phyloP scores from a whole-genome alignment of 768 basidiomycete species.

The Termitomyces bulborhizus region DNA sequence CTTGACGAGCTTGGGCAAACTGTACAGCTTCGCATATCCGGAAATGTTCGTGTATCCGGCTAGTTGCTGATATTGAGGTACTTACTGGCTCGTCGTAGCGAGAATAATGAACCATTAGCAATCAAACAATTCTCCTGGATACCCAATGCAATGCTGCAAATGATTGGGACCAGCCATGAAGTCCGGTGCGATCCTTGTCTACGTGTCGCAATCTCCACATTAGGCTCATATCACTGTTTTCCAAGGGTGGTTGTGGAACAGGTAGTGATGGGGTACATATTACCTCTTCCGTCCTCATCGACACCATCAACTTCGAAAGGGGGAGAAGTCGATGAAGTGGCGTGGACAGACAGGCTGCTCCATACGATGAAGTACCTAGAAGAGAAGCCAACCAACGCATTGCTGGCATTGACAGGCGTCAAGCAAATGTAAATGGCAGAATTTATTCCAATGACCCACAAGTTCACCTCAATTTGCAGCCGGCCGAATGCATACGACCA shows the following conservation, averaged over 20 bases:
- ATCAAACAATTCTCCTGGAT: slow-evolving; percentile 90
- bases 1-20: slow-evolving; percentile 63
- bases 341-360: slow-evolving; percentile 84
- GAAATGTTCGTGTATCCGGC: slow-evolving; percentile 68
- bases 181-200: slow-evolving; percentile 39
- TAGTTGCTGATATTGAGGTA: background rate
- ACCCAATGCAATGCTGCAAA: slow-evolving; percentile 63
- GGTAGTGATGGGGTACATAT: slow-evolving; percentile 64
- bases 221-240: background rate
- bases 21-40: slow-evolving; percentile 78
- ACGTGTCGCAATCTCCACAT: background rate
- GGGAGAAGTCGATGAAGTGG: slow-evolving; percentile 67
- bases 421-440: slow-evolving; percentile 47
- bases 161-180: slow-evolving; percentile 45
- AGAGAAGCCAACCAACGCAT: slow-evolving; percentile 45
- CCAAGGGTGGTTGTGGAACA: slow-evolving; percentile 57
- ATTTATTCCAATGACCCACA: background rate
- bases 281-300: slow-evolving; percentile 64
- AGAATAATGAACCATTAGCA: slow-evolving; percentile 69
- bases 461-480: slow-evolving; percentile 23
- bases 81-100: slow-evolving; percentile 40
- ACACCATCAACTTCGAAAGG: slow-evolving; percentile 38
- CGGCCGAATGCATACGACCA: slow-evolving; percentile 67
- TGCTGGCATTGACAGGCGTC: slow-evolving; percentile 60
- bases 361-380: slow-evolving; percentile 66